Conservation (phyloP, 2,329 filamentous ascomycete species). For the Neonectria sp. region DNA sequence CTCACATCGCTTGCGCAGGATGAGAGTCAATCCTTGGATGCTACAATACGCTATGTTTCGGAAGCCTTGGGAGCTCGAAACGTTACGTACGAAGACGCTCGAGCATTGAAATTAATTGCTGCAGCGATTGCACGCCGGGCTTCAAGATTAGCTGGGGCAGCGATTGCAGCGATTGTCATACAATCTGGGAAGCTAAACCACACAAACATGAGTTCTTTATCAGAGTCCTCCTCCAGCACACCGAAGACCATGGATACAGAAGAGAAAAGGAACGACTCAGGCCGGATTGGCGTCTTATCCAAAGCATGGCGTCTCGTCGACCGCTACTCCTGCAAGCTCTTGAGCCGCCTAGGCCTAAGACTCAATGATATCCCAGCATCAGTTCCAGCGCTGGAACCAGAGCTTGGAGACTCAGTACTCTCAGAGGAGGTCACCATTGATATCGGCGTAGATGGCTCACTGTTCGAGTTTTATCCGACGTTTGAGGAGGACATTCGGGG, state of each 20-base stretch:
- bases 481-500: slow-evolving; percentile 77
- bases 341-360: background rate
- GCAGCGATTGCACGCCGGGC: slow-evolving; percentile 16
- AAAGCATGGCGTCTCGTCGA: background rate
- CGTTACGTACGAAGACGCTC: background rate
- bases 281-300: no score
- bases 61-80: background rate
- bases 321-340: background rate
- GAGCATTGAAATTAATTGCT: background rate
- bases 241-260: background rate
- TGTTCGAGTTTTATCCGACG: slow-evolving; percentile 81
- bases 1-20: slow-evolving; percentile 4
- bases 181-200: slow-evolving; percentile 5
- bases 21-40: no score
- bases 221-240: background rate
- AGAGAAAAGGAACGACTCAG: background rate
- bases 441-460: slow-evolving; percentile 79
- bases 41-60: background rate
- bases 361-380: background rate
- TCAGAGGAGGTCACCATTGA: slow-evolving; percentile 62
- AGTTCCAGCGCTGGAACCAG: background rate
- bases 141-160: slow-evolving; percentile 8
- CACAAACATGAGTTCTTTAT: background rate
- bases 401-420: no score
- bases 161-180: slow-evolving; percentile 12